A percentile compares a stretch with the other conserved stretches of the same genome.
phyloP scores from a whole-genome alignment of 192 early-diverging fungal genomes.

The Rhizoclosmatium globosum region DNA sequence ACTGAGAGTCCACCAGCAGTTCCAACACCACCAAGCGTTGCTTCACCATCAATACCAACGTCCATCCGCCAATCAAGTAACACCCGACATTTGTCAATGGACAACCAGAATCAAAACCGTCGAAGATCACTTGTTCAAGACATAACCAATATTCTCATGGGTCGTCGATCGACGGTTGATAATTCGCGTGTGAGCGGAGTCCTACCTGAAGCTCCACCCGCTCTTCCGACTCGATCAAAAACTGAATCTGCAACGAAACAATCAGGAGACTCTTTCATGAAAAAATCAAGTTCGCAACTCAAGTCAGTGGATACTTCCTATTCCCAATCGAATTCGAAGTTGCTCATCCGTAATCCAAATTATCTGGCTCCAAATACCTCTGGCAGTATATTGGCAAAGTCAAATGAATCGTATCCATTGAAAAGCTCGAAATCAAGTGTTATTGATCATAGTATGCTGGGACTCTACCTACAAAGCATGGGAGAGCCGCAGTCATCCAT shows the following conservation, averaged over 20 bases:
- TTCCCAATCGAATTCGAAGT: neutral
- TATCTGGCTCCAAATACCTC: neutral
- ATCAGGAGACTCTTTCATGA: neutral
- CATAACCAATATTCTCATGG: neutral
- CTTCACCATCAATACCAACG: neutral
- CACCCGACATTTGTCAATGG: neutral
- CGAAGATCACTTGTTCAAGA: neutral
- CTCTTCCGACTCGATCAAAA: neutral
- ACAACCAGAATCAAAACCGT: neutral
- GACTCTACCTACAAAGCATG: constrained; percentile 5
- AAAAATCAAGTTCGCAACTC: neutral
- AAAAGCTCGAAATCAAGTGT: constrained; percentile 11
- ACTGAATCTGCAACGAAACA: neutral
- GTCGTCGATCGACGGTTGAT: neutral
- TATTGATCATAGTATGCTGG: constrained; percentile 11
- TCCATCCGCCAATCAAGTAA: neutral
- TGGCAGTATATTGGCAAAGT: neutral
- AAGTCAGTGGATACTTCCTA: neutral
- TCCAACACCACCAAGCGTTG: neutral
- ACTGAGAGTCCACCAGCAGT: neutral
- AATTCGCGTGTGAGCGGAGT: neutral
- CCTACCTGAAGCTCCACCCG: neutral
- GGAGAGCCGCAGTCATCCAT: constrained; percentile 33
- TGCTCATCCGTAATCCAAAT: neutral
- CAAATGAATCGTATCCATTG: neutral